These are phyloP conservation scores for Chaetoceros tenuissimus DNA, from an alignment of 108 stramenopile species.

Conservation along the genomic window DNA sequence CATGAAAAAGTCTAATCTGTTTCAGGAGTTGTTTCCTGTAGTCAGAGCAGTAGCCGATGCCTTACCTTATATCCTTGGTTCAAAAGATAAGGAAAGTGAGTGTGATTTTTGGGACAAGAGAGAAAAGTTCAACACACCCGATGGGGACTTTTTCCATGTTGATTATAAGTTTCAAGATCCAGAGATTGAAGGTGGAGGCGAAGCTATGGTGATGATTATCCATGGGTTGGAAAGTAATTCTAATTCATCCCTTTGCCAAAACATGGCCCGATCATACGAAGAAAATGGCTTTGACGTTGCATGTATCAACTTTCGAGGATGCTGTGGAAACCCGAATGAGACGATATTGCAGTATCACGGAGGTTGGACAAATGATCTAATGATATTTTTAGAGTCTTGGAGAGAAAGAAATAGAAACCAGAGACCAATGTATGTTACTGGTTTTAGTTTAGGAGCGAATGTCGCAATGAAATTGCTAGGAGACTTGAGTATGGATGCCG, in stretches of 20 bases:
- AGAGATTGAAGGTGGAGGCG: conserved; percentile 10
- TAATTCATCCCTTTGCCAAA: conserved; percentile 35
- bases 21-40: conserved; percentile 8
- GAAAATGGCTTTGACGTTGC: conserved; percentile 46
- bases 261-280: conserved; percentile 47
- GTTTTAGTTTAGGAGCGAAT: conserved; percentile 88
- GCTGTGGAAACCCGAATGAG: conserved; percentile 52
- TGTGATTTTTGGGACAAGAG: conserved; percentile 44
- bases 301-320: conserved; percentile 85
- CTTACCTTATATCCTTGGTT: not conserved
- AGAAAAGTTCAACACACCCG: conserved; percentile 42
- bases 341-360: conserved; percentile 71
- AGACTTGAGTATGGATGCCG: conserved; percentile 46
- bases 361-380: conserved; percentile 88
- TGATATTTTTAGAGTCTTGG: conserved; percentile 44
- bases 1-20: not conserved
- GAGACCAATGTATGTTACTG: conserved; percentile 62
- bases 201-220: conserved; percentile 44
- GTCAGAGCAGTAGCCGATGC: conserved; percentile 7
- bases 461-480: conserved; percentile 78
- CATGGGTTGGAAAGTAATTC: conserved; percentile 78
- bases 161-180: conserved; percentile 41
- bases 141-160: conserved; percentile 70
- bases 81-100: not conserved
- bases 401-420: conserved; percentile 10